Base-by-base conservation (phyloP, 371 early-diverging fungal genomes). In the Haplosporangium sp. region DNA sequence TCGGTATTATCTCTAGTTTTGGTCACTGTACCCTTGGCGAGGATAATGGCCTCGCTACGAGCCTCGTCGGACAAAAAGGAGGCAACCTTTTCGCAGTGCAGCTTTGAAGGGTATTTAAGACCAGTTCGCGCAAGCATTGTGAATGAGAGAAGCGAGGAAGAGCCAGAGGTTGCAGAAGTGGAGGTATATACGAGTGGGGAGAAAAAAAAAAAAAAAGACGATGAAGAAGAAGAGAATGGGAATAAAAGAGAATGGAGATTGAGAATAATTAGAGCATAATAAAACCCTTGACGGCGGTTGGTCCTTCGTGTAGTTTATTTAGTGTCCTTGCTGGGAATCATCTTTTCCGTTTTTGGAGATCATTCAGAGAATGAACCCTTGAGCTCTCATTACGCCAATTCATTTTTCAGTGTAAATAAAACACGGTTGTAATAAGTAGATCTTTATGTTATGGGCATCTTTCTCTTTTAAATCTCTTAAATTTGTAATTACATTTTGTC, bases 1-100 rank as follows among this genome's bases (percentile, higher is more conserved):
- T 89, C 89, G 17, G 88, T 89, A 70, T 86, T 87, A 59, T 88
- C 86, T 19, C 89, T 73, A 57, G 63, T 73, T 44, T 69, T 50
- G 19, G 64, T 62, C 5, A 65, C 58, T 0, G 81, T 71, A 13
- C 89, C 89, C 44, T 74, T 79, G 53, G 74, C 74, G 11, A 79
- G 65, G 62, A 78, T 57, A 61, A 79, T 68, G 45, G 74, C 71
- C 2, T 69, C 52, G 20, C 53, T 19, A 38, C 71, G 60, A 55
- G 68, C 53, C 4, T 40, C 35, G 2, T 61, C n/a, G 9, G 74
- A 56, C 37, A 79, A 74, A 55, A 60, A 61, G 5, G 74, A 71
- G 65, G 74, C 71, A 6, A 79, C 79, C 52, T 74, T 79, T 57
- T 79, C 65, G 65, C 74, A 73, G 71, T 79, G 79, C 15, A 79